Percentiles rank a stretch among this genome's conserved stretches.
These are phyloP conservation scores for Diplodia sapinea DNA, from an alignment of 2,329 filamentous ascomycete species.

Conservation along the genomic window DNA sequence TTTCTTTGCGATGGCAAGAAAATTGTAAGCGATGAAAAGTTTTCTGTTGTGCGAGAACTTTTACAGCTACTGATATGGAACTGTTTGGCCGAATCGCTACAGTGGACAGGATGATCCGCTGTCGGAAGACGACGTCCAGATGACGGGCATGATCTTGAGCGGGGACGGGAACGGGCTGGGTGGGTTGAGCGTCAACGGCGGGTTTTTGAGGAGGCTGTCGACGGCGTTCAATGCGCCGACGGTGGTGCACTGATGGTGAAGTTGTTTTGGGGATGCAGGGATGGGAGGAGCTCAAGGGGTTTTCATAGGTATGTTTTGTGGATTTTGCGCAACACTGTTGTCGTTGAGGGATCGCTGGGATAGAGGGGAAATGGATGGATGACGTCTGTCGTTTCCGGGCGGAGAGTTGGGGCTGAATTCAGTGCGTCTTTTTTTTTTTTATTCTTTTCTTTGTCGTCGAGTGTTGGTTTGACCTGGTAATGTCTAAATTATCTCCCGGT, in stretches of 20 bases:
- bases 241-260: slow-evolving; percentile 10
- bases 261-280: background rate
- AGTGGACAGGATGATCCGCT: slow-evolving; percentile 28
- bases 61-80: slow-evolving; percentile 15
- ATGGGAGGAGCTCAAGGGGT: background rate
- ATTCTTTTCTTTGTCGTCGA: too few relatives aligned
- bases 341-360: too few relatives aligned
- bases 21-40: background rate
- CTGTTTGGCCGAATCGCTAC: background rate
- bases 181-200: slow-evolving; percentile 11
- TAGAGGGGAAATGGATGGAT: too few relatives aligned
- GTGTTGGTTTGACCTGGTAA: too few relatives aligned
- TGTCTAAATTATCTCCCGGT: too few relatives aligned
- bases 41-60: background rate
- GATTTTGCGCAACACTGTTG: background rate
- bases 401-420: too few relatives aligned
- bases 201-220: slow-evolving; percentile 28
- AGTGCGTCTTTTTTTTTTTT: too few relatives aligned
- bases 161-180: background rate
- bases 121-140: slow-evolving; percentile 13
- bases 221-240: slow-evolving; percentile 7
- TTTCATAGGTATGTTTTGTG: background rate
- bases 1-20: background rate
- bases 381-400: too few relatives aligned
- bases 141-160: slow-evolving; percentile 4